Evolutionary conservation across 1,139 yeast species (phyloP), one percentile per base, ranked within the genome.

Genomic region (Taiozyma sp.): DNA sequence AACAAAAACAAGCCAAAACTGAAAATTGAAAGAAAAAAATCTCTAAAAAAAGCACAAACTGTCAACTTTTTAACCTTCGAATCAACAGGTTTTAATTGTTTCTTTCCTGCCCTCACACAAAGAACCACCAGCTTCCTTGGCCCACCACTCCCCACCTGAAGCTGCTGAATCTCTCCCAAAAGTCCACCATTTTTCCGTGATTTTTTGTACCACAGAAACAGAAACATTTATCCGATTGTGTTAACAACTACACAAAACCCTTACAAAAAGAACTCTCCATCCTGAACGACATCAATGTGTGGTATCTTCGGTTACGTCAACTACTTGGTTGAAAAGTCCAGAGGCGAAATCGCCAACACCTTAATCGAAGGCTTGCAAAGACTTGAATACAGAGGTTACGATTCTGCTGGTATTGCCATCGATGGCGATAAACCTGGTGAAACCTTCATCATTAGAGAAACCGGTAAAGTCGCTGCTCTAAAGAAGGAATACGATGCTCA

Each of bases 271-370:
- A 38, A 19, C 24, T 19, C 14, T 5, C 14, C 24, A 16, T 7
- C 24, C 12, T 38, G 41, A 38, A 38, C 22, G 41, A 38, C 41
- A 19, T 19, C 41, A 10, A 73, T 73, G 78, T 73, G 99, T 81
- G 99, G 99, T 70, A 95, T 95, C 70, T 95, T 95, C 72, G 99
- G 99, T 61, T 95, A 95, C 75, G 91, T 95, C 64, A 95, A 95
- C 79, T 95, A 88, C 72, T 80, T 93, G 67, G 96, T 90, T 57
- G 97, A 92, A 63, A 88, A 84, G 69, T 77, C 92, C 50, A 80
- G 98, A 72, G 97, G 96, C 47, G 97, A 92, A 65, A 91, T 95
- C 70, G 77, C 93, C 58, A 91, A 87, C 69, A 89, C 89, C 55
- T 80, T 93, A 61, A 79, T 92, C 51, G 97, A 91, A 66, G 99